phyloP scores from a whole-genome alignment of 176 grass and related monocot genomes.

The Oryza meyeriana region DNA sequence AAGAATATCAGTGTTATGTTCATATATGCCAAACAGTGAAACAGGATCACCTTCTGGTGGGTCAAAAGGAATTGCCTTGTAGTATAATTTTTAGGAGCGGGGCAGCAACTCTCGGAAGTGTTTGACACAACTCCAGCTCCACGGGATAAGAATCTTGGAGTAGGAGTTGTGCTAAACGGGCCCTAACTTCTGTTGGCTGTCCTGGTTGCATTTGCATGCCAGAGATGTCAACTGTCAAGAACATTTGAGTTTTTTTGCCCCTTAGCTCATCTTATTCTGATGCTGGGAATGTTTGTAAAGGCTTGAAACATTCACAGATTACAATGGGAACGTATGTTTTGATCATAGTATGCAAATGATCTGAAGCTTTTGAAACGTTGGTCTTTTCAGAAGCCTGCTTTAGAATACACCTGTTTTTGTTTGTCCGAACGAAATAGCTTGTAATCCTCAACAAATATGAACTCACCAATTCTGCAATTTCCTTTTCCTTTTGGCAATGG shows the following conservation, averaged over 20 bases:
- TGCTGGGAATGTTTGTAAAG: neutral
- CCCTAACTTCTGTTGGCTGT: neutral
- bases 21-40: neutral
- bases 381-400: neutral
- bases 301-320: neutral
- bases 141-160: too few species aligned
- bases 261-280: neutral
- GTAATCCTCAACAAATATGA: neutral
- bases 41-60: neutral
- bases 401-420: neutral
- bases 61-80: neutral
- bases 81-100: too few species aligned
- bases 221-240: neutral
- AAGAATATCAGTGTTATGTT: neutral
- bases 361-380: neutral
- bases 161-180: too few species aligned
- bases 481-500: neutral
- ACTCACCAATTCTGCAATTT: neutral
- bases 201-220: neutral
- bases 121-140: too few species aligned
- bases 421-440: neutral
- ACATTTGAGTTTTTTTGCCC: neutral
- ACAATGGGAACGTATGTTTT: neutral
- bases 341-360: neutral
- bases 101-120: too few species aligned